A percentile compares a stretch with the other conserved stretches of the same genome.
Evolutionary conservation across 164 flowering plant species (phyloP).

Genomic region (Nymphaea thermarum): DNA sequence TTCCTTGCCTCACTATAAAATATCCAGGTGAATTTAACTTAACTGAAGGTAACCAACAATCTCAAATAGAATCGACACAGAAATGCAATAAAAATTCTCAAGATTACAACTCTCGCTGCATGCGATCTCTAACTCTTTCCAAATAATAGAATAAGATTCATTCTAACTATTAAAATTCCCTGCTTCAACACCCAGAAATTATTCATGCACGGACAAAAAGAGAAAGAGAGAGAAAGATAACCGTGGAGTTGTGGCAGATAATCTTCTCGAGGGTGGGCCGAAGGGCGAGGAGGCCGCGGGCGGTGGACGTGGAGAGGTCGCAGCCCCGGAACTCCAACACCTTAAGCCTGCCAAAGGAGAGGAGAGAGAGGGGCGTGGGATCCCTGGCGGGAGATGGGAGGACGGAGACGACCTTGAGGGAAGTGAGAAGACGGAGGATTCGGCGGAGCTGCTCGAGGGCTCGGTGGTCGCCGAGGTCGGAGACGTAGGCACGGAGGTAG

Average conservation of each 20-base stretch:
- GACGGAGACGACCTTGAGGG: conserved; percentile 70
- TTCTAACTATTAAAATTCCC: too few species aligned
- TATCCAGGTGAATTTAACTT: too few species aligned
- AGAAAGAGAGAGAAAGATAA: conserved; percentile 14
- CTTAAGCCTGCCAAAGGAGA: conserved; percentile 63
- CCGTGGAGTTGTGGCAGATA: conserved; percentile 85
- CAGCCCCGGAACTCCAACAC: conserved; percentile 85
- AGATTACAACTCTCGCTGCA: too few species aligned
- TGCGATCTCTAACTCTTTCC: background rate
- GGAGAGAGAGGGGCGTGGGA: conserved; percentile 64
- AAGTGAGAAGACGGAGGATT: conserved; percentile 59
- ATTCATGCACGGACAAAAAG: background rate
- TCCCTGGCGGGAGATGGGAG: conserved; percentile 48
- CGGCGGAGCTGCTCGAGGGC: conserved; percentile 88
- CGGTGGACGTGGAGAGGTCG: conserved; percentile 81
- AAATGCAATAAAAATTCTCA: too few species aligned
- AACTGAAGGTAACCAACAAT: too few species aligned
- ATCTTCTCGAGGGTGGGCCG: conserved; percentile 85
- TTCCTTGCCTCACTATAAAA: too few species aligned
- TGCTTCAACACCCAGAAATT: too few species aligned
- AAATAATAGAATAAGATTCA: background rate
- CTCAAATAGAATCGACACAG: too few species aligned
- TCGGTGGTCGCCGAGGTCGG: conserved; percentile 92
- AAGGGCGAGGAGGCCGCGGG: conserved; percentile 69
- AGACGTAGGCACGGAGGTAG: conserved; percentile 90